These are phyloP conservation scores for Linnemannia elongata DNA, from an alignment of 192 early-diverging fungal species.

Conservation along the genomic window DNA sequence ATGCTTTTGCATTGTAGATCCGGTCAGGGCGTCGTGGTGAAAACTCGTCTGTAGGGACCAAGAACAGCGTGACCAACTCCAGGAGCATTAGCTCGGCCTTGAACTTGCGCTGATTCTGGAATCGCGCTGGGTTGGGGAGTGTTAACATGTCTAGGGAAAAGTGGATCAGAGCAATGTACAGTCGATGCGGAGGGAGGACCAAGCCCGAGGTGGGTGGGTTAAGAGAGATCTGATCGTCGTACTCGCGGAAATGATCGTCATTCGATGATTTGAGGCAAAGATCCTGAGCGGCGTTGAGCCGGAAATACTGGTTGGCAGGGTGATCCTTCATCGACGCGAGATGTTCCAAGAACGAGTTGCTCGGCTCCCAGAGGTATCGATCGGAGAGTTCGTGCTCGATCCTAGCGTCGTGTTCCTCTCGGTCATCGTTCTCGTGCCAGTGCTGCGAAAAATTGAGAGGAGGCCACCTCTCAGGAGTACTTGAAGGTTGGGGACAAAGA, in stretches of 20 bases:
- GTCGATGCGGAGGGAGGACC: constrained; percentile 38
- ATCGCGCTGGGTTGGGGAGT: constrained; percentile 18
- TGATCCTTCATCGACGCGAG: not conserved
- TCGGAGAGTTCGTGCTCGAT: constrained; percentile 37
- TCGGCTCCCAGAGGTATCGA: constrained; percentile 43
- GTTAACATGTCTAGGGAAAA: constrained; percentile 53
- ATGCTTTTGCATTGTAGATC: constrained; percentile 18
- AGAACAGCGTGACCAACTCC: constrained; percentile 31
- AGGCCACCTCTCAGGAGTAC: not conserved
- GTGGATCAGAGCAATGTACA: constrained; percentile 43
- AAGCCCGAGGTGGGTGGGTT: constrained; percentile 42
- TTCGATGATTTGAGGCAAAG: constrained; percentile 24
- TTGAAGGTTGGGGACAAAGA: not conserved
- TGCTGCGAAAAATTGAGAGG: not conserved
- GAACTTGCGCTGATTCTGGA: constrained; percentile 24
- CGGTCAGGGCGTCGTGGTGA: constrained; percentile 23
- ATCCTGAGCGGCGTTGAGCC: constrained; percentile 39
- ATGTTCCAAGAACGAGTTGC: constrained; percentile 28
- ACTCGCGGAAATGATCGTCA: constrained; percentile 31
- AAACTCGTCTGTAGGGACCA: constrained; percentile 50
- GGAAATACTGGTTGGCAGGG: constrained; percentile 39
- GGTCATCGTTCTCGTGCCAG: not conserved
- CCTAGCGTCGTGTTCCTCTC: not conserved
- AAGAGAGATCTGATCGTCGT: constrained; percentile 25
- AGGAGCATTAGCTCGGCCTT: constrained; percentile 28